Evolutionary conservation across 805 yeast genomes (phyloP).

Genomic region (Yarrowia sp.): DNA sequence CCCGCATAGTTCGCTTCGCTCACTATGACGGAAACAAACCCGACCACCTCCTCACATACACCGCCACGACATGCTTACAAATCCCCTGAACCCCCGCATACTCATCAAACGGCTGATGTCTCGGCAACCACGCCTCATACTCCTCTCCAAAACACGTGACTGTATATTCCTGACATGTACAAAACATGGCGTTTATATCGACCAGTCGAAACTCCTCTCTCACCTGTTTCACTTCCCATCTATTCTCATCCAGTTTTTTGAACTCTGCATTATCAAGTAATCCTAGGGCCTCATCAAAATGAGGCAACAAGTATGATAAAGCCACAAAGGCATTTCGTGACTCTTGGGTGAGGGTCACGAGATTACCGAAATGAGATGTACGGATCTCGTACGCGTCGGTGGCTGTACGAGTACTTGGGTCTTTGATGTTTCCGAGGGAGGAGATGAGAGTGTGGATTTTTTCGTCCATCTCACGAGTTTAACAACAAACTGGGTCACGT

Average conservation of each 20-base stretch:
- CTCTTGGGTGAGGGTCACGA: background rate
- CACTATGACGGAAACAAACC: background rate
- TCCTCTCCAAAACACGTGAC: conserved; percentile 1
- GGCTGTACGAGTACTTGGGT: background rate
- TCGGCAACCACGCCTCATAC: background rate
- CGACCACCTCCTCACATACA: background rate
- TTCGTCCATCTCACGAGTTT: background rate
- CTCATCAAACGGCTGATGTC: conserved; percentile 14
- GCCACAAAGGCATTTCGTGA: conserved; percentile 13
- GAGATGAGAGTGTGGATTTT: background rate
- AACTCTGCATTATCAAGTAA: conserved; percentile 3
- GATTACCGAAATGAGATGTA: conserved; percentile 15
- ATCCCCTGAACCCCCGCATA: conserved; percentile 11
- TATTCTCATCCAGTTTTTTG: background rate
- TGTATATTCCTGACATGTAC: conserved; percentile 3
- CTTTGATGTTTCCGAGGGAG: conserved; percentile 3
- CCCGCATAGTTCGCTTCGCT: background rate
- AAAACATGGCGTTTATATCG: conserved; percentile 12
- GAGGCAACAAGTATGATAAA: background rate
- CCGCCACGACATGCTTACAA: conserved; percentile 14
- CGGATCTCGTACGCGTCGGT: conserved; percentile 8
- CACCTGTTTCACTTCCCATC: conserved; percentile 2
- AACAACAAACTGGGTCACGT: background rate
- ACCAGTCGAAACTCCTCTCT: background rate
- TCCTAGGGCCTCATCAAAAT: conserved; percentile 11